phyloP scores from a whole-genome alignment of 306 rosid genomes.

The Senna siamea region DNA sequence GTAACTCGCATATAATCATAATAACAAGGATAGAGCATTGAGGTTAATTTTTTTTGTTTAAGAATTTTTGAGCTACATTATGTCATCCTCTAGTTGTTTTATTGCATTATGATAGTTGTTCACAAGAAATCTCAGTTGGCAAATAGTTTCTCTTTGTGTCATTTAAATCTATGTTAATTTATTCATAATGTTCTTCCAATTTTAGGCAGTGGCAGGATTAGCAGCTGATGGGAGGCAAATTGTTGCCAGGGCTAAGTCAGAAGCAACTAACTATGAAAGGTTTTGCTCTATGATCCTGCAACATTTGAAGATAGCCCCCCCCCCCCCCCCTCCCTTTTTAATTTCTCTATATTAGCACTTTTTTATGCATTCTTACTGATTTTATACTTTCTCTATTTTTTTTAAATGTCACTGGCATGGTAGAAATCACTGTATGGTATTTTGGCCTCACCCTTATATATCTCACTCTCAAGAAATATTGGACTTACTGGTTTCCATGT shows the following conservation, averaged over 20 bases:
- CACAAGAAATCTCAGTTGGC: not conserved
- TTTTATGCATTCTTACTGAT: not conserved
- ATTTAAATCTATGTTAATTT: conserved; percentile 12
- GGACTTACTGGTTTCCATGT: not conserved
- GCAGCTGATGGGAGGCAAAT: conserved; percentile 66
- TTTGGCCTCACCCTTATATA: not conserved
- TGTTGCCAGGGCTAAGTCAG: conserved; percentile 69
- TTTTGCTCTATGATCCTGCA: conserved; percentile 41
- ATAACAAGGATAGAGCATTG: not conserved
- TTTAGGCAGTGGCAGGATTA: conserved; percentile 82
- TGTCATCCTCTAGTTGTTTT: conserved; percentile 8
- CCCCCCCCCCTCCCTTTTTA: not conserved
- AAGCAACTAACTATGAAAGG: conserved; percentile 91
- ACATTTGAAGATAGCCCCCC: conserved; percentile 17
- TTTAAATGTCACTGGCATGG: conserved; percentile 5
- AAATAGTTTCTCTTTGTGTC: not conserved
- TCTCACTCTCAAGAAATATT: no score
- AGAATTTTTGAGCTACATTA: not conserved
- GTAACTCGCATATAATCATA: not conserved
- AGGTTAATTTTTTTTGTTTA: conserved; percentile 8
- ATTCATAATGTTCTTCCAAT: conserved; percentile 31
- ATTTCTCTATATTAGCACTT: not conserved
- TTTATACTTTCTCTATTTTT: conserved; percentile 3
- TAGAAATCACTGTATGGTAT: conserved; percentile 4
- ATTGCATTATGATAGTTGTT: not conserved